phyloP scores from a whole-genome alignment of 345 rosid genomes.

The Boechera divaricarpa region DNA sequence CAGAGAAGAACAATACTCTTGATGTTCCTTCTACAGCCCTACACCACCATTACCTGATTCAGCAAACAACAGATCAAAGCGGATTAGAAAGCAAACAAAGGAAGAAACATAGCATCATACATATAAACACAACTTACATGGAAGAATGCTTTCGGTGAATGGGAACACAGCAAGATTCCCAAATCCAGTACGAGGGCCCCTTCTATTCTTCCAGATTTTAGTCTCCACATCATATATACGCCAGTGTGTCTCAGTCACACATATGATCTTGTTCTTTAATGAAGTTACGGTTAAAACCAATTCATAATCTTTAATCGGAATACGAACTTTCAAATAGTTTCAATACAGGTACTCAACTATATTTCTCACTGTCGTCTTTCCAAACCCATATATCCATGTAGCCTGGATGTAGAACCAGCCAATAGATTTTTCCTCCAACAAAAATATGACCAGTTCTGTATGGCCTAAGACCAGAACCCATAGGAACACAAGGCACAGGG shows the following conservation, averaged over 20 bases:
- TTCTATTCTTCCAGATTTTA: slow-evolving; percentile 1
- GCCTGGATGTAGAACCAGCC: slow-evolving; percentile 34
- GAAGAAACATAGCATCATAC: background rate
- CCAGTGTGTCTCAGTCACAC: slow-evolving; percentile 31
- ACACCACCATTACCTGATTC: slow-evolving; percentile 34
- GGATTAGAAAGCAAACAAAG: background rate
- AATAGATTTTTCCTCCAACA: slow-evolving; percentile 42
- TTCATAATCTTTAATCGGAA: background rate
- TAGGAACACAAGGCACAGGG: slow-evolving; percentile 38
- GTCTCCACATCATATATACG: slow-evolving; percentile 31
- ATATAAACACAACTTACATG: slow-evolving; percentile 39
- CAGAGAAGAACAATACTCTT: background rate
- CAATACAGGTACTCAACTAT: slow-evolving; percentile 37
- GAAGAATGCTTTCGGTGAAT: slow-evolving; percentile 44
- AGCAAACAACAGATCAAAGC: background rate
- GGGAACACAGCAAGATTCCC: slow-evolving; percentile 10
- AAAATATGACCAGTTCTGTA: slow-evolving; percentile 29
- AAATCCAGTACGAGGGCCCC: background rate
- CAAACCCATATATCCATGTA: slow-evolving; percentile 41
- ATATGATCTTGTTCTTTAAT: slow-evolving; percentile 25
- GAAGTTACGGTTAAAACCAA: slow-evolving; percentile 27
- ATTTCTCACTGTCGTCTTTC: slow-evolving; percentile 6
- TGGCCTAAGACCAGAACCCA: background rate
- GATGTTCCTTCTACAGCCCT: background rate
- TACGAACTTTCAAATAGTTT: no score